phyloP scores from a whole-genome alignment of 176 grass and related monocot species.

The Carex parvula region DNA sequence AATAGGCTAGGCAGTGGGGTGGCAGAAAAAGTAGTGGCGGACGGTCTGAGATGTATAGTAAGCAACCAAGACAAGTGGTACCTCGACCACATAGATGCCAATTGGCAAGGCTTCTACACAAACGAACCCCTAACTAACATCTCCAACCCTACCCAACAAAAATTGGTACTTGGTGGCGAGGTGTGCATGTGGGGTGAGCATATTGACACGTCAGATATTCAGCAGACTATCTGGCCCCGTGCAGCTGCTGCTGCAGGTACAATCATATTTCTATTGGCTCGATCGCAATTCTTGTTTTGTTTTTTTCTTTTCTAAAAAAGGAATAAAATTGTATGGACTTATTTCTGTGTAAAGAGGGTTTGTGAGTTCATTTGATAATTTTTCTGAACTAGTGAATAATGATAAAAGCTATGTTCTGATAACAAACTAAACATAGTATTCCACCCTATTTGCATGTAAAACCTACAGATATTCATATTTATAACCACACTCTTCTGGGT shows the following conservation, averaged over 20 bases:
- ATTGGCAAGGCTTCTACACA: conserved; percentile 75
- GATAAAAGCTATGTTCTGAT: not conserved
- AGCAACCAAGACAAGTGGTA: conserved; percentile 99
- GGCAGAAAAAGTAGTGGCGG: conserved; percentile 54
- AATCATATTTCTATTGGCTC: not conserved
- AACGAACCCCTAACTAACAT: conserved; percentile 83
- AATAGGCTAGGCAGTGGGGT: conserved; percentile 73
- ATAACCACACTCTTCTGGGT: not conserved
- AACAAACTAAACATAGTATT: not conserved
- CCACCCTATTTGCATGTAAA: not conserved
- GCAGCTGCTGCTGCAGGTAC: conserved; percentile 95
- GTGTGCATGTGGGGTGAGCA: conserved; percentile 92
- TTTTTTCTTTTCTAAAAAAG: not conserved
- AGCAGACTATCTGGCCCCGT: conserved; percentile 95
- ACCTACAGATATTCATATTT: not conserved
- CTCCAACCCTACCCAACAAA: conserved; percentile 52
- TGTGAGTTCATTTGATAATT: not conserved
- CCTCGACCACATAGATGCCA: conserved; percentile 73
- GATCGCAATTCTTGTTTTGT: not conserved
- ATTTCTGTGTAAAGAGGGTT: not conserved
- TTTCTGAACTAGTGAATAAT: not conserved
- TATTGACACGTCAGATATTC: conserved; percentile 83
- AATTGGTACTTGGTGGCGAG: conserved; percentile 80
- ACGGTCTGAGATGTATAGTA: conserved; percentile 80
- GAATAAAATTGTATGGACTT: not conserved